A percentile compares a stretch with the other conserved stretches of the same genome.
Conservation (phyloP, 768 basidiomycete genomes). For the Leccinum ochraceum region DNA sequence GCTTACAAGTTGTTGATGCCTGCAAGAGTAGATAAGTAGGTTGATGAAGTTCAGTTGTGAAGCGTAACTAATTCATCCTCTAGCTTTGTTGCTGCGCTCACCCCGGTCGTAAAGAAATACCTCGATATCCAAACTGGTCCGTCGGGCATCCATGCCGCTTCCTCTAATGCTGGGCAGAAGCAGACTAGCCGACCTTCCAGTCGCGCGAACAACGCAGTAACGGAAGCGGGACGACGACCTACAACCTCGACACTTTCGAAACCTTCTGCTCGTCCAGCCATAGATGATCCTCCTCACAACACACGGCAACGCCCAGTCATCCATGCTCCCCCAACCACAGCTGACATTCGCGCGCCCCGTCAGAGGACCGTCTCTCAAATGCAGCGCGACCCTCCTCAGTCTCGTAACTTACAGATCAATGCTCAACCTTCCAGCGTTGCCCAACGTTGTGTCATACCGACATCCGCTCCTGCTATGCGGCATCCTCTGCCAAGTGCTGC, state of each 20-base stretch:
- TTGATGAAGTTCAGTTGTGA: conserved; percentile 7
- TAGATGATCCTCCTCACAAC: background rate
- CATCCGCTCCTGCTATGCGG: conserved; percentile 12
- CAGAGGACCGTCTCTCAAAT: conserved; percentile 22
- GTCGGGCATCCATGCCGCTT: background rate
- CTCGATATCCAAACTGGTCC: conserved; percentile 47
- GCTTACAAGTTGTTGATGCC: conserved; percentile 75
- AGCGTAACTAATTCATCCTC: conserved; percentile 9
- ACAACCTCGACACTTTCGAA: conserved; percentile 13
- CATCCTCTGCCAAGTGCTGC: conserved; percentile 4
- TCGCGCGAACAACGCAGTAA: conserved; percentile 18
- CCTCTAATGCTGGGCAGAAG: conserved; percentile 15
- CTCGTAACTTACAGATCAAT: conserved; percentile 18
- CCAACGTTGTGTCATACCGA: conserved; percentile 19
- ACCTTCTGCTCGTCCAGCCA: conserved; percentile 11
- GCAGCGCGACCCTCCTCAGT: conserved; percentile 16
- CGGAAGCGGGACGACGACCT: conserved; percentile 12
- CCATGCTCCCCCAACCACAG: conserved; percentile 2
- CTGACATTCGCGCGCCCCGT: conserved; percentile 14
- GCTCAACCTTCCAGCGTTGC: conserved; percentile 21
- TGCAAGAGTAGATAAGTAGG: conserved; percentile 63
- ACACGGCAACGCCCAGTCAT: conserved; percentile 11
- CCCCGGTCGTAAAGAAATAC: conserved; percentile 77
- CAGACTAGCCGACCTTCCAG: conserved; percentile 28
- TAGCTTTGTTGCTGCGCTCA: conserved; percentile 74